Evolutionary conservation across 345 rosid species (phyloP).

Genomic region (Turnera subulata): DNA sequence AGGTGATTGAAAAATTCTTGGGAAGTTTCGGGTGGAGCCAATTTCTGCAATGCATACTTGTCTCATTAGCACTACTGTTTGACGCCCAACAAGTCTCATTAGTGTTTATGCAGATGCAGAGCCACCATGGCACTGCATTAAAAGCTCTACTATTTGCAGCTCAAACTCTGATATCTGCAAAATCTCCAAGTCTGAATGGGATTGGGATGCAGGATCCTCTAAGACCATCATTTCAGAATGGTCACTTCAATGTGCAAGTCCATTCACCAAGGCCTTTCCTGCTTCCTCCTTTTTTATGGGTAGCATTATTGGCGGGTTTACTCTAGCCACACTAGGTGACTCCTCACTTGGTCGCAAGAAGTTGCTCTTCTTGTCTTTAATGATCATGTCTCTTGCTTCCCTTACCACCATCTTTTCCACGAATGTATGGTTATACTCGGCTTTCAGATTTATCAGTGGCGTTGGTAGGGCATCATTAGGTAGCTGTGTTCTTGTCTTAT

Average conservation of each 20-base stretch:
- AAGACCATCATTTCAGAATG: constrained; percentile 51
- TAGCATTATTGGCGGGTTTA: constrained; percentile 49
- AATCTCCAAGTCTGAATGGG: constrained; percentile 41
- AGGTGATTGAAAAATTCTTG: constrained; percentile 36
- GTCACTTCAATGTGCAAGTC: constrained; percentile 43
- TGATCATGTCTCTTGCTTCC: constrained; percentile 41
- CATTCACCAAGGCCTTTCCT: constrained; percentile 48
- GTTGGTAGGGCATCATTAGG: constrained; percentile 45
- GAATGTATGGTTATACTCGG: constrained; percentile 42
- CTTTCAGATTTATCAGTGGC: constrained; percentile 40
- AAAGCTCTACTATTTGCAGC: constrained; percentile 18
- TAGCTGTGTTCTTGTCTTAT: constrained; percentile 44
- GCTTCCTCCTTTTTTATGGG: constrained; percentile 60
- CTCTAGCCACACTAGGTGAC: constrained; percentile 49
- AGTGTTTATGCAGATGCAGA: constrained; percentile 52
- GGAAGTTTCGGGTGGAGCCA: constrained; percentile 35
- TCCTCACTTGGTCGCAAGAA: constrained; percentile 58
- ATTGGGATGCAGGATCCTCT: constrained; percentile 44
- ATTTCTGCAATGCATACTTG: constrained; percentile 36
- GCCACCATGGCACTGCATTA: constrained; percentile 53
- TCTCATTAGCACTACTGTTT: constrained; percentile 47
- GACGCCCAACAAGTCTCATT: constrained; percentile 70
- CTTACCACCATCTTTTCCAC: constrained; percentile 34
- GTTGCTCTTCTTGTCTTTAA: constrained; percentile 39
- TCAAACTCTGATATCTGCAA: constrained; percentile 29